phyloP scores from a whole-genome alignment of 139 green algal species.

The Edaphochlamys debaryana region DNA sequence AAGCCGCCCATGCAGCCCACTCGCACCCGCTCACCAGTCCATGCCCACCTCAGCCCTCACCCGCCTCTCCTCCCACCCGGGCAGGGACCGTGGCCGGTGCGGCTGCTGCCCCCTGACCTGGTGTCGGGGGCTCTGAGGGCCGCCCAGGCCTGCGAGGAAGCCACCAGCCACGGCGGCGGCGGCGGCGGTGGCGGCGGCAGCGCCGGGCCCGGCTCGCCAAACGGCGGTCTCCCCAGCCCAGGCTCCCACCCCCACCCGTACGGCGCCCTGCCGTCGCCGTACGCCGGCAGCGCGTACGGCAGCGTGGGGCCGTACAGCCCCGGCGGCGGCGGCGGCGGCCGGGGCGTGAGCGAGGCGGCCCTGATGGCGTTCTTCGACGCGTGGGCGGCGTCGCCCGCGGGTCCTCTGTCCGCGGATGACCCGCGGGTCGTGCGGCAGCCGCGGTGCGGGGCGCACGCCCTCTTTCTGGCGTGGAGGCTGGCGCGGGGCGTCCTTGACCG shows the following conservation, averaged over 20 bases:
- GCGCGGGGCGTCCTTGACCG: not conserved
- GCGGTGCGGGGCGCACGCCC: not conserved
- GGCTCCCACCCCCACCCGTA: no score
- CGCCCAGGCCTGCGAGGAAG: no score
- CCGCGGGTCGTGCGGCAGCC: constrained; percentile 10
- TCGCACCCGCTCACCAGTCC: no score
- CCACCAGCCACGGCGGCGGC: no score
- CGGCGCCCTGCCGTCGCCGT: no score
- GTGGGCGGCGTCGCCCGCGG: not conserved
- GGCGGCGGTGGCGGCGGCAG: no score
- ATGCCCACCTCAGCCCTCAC: no score
- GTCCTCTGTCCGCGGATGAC: not conserved
- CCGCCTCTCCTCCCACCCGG: no score
- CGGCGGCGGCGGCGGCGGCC: not conserved
- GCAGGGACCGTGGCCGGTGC: not conserved
- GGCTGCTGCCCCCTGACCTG: not conserved
- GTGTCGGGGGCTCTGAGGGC: not conserved
- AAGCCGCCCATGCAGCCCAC: no score
- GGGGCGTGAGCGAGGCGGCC: not conserved
- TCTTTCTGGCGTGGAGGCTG: constrained; percentile 14
- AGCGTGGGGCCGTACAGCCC: no score
- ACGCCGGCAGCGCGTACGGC: no score
- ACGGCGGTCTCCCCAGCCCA: no score
- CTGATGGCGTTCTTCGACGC: not conserved
- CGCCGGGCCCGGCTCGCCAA: not conserved